These are phyloP conservation scores for Solanum hybrid DNA, from an alignment of 305 asterid genomes.

Conservation along the genomic window DNA sequence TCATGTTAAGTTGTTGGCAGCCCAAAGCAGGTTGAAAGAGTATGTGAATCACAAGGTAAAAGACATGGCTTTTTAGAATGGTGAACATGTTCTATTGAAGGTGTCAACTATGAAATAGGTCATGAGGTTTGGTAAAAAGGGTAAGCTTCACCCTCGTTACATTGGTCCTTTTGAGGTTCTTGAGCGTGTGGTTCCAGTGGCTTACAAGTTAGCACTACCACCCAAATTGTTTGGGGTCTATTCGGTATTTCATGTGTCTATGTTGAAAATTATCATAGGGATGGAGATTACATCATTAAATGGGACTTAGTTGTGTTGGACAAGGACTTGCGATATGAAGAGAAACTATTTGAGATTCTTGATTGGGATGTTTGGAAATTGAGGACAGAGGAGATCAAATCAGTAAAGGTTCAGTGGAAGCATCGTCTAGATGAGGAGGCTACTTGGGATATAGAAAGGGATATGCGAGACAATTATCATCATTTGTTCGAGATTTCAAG, in stretches of 20 bases:
- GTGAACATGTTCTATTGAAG: neutral
- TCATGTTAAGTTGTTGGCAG: neutral
- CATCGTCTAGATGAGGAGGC: neutral
- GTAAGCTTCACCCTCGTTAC: neutral
- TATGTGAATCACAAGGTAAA: neutral
- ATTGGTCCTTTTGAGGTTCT: neutral
- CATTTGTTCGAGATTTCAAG: neutral
- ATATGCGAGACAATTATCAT: neutral
- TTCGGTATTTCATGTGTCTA: neutral
- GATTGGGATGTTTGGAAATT: neutral
- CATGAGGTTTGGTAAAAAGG: neutral
- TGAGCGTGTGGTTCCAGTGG: neutral
- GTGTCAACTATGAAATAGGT: neutral
- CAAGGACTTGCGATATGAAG: neutral
- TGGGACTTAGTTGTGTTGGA: neutral
- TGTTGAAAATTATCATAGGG: neutral
- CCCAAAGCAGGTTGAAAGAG: neutral
- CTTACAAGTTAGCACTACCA: neutral
- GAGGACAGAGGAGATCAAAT: neutral
- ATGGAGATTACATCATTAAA: neutral
- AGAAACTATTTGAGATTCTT: neutral
- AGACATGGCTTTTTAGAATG: neutral
- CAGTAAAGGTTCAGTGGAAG: neutral
- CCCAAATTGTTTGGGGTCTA: neutral
- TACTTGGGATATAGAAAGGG: neutral